Base-by-base conservation (phyloP, 345 rosid genomes). In the Kernera saxatilis region DNA sequence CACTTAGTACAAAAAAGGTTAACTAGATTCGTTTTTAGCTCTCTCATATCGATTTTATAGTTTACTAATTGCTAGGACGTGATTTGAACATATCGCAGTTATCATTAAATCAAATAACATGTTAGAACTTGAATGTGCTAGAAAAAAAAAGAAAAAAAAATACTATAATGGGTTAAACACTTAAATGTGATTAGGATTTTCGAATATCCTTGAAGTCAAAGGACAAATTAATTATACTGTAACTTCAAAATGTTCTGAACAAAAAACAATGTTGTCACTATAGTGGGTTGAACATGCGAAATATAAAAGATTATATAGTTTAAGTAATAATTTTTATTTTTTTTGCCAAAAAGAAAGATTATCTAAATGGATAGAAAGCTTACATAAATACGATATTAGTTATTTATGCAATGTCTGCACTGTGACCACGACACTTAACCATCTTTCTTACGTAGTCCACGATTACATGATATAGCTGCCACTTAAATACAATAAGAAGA, bases 271-370 rank as follows among this genome's bases (percentile, higher is more conserved):
- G 27, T 9, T 40, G 19, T 30, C 22, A 29, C 35, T 50, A 29
- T n/a, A 52, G 69, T 62, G 62, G 54, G 18, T 15, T 52, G 53
- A 41, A 61, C 52, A 50, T 52, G 76, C 63, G 1, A 40, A 51
- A 14, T 51, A 71, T 27, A 39, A 71, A 39, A 60, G 22, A 29
- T 61, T 71, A 61, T 61, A 35, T 71, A 35, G 35, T 56, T 46
- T 35, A 21, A 21, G 4, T 43, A 14, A 15, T 8, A 40, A 8
- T 23, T 14, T 5, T 12, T 15, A 2, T 7, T 59, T 18, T 8
- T 25, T 2, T 19, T 29, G 53, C 64, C 32, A 39, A 26, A 26
- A 26, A 2, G 8, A 40, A 54, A 40, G n/a, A 40, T 54, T 40
- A 53, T 67, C 11, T 37, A 54, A 54, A 13, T 19, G 17, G 14